Evolutionary conservation across 2,329 filamentous ascomycete species (phyloP), one percentile per base, ranked within the genome.

Genomic region (Diaporthe batatas): DNA sequence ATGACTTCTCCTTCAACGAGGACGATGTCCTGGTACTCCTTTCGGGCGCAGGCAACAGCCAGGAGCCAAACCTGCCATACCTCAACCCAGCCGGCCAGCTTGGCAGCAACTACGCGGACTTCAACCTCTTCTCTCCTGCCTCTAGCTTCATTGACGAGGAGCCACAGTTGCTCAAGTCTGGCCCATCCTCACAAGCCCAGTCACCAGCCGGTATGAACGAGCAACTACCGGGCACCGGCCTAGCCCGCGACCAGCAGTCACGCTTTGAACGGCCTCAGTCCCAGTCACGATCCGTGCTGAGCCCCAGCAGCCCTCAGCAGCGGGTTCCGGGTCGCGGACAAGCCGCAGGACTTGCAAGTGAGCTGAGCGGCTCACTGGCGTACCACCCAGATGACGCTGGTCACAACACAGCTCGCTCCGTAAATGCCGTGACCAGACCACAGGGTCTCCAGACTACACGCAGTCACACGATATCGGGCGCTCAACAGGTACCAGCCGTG

Each of bases 61-160:
- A 74, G 47, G 76, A 77, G 64, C 75, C 78, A 18, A 72, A 75
- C 23, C 80, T 86, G 23, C 85, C 85, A 11, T 87, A 86, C 77
- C 80, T 86, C 72, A 81, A 81, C 73, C 78, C 80, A 4, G 79
- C 78, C 25, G 79, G 79, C 70, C 74, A 76, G 29, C 79, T 81
- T 74, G 78, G 78, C 73, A 82, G 80, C 77, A 81, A 86, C 79
- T 89, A 89, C 76, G 80, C 84, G 76, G 88, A 89, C 81, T 90
- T 90, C 81, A 86, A 85, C 77, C 84, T 89, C 21, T 90, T 85
- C 81, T 89, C 87, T 65, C 87, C 88, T 3, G 79, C 81, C 29
- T 84, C 86, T 23, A 83, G 80, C 73, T 84, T 84, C 77, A 81
- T 86, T 18, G 86, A 88, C 71, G 87, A 88, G 73, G 87, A 89